A percentile compares a stretch with the other conserved stretches of the same genome.
Evolutionary conservation across 2,329 filamentous ascomycete species (phyloP).

Genomic region (Pleurostoma richardsiae): DNA sequence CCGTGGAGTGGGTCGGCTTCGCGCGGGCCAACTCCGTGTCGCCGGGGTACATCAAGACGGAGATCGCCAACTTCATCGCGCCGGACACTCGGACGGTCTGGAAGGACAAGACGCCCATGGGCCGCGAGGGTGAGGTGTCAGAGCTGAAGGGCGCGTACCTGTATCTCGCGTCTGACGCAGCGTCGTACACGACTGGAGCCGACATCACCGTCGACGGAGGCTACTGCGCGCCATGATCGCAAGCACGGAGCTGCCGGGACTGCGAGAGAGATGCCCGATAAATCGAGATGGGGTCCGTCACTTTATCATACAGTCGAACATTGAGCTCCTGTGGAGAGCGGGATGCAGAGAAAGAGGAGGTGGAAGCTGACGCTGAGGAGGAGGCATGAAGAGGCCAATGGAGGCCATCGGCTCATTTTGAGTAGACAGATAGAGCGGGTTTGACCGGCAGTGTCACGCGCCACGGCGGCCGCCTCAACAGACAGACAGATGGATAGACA

Average conservation of each 20-base stretch:
- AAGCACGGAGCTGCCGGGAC: not conserved
- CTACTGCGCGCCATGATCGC: constrained; percentile 48
- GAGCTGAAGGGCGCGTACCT: constrained; percentile 82
- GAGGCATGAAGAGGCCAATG: too few species aligned
- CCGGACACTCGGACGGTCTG: constrained; percentile 66
- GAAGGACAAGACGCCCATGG: constrained; percentile 77
- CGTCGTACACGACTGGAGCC: constrained; percentile 74
- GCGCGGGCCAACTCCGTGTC: constrained; percentile 69
- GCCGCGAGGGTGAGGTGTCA: constrained; percentile 63
- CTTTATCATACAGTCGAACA: too few species aligned
- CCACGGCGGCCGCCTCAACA: too few species aligned
- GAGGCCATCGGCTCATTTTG: too few species aligned
- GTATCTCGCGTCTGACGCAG: constrained; percentile 75
- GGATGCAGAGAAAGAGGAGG: too few species aligned
- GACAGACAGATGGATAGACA: too few species aligned
- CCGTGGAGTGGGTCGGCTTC: constrained; percentile 73
- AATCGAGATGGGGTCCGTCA: too few species aligned
- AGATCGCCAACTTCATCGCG: constrained; percentile 62
- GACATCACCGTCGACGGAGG: constrained; percentile 75
- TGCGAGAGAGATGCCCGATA: not conserved
- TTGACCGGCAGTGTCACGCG: too few species aligned
- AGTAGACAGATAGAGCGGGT: too few species aligned
- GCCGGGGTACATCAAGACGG: constrained; percentile 72
- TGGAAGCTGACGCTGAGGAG: too few species aligned
- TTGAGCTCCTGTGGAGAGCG: too few species aligned